Base-by-base conservation (phyloP, 139 green algal genomes). In the Closterium sp. region DNA sequence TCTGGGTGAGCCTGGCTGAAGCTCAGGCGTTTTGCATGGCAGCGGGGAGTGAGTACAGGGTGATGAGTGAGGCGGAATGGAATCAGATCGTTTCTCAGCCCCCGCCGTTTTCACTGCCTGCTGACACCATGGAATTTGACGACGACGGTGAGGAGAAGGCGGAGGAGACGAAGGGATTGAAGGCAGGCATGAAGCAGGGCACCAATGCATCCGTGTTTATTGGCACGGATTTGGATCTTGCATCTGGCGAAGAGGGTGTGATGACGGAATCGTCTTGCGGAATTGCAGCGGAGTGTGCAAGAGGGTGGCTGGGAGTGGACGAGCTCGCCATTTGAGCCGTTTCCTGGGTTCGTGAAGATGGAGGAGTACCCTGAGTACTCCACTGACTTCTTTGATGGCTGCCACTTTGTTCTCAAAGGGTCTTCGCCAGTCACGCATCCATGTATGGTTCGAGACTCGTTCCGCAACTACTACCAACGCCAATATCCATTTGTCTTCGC, bases 401-500 rank as follows among this genome's bases (percentile, higher is more conserved):
- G 90, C 23, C 95, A 97, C 91, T 96, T 90, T 84, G 93, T 95
- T 33, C 85, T 97, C 76, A 95, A 95, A 33, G 95, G 95, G 34
- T 94, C 91, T 28, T 91, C 89, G 36, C 94, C 93, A 3, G 94
- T 89, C 76, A 97, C 95, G 0, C 95, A 96, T 81, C 85, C 93
- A 1, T 92, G 87, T 0, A 38, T 97, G 1, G 64, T 84, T 1
- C 91, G 95, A 2, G 84, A 89, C 34, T 94, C 90, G 34, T 97
- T 97, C 93, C 88, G 95, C 28, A 97, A 97, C 90, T 97, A 90
- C 91, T 97, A 95, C 93, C 95, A 97, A 87, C 88, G 35, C 8
- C 85, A 94, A 84, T 96, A 96, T 34, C 94, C 93, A 16, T 94
- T 90, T 88, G 84, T 95, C 3, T 95, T 96, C 90, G 95, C 95